Base-by-base conservation (phyloP, 108 stramenopile genomes). In the Cyclotella distinguenda region DNA sequence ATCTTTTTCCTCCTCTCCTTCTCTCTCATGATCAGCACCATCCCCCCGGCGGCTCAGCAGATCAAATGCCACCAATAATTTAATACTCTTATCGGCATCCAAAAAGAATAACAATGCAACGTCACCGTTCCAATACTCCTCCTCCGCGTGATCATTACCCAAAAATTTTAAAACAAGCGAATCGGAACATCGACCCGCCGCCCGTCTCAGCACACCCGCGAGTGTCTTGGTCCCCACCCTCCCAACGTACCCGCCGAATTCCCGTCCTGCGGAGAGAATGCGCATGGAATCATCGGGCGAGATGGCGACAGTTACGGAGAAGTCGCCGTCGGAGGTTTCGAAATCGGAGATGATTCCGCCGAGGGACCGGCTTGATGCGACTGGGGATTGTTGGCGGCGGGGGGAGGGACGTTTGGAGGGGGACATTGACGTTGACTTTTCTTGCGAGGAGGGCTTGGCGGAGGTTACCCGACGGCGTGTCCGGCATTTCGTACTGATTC, bases 261-360 rank as follows among this genome's bases (percentile, higher is more conserved):
- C 81, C 7, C 66, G 47, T 48, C 86, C 86, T 6, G 89, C 86
- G 25, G 69, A 57, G 12, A 86, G 61, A 12, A 90, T 62, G 4
- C 86, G 80, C 19, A 75, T 67, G 0, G 83, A 82, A 46, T 90
- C 86, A 10, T 70, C 67, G 32, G 72, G 85, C 39, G 71, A 74
- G 23, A 90, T 84, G 36, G 82, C 82, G 34, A 90, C 57, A 23
- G 83, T 87, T 76, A 90, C 86, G 55, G 77, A 78, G 51, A 74
- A 78, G 40, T 60, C 21, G 27, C 30, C 13, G 19, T 4, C 3
- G 25, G 34, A n/a, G 6, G 51, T 28, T 22, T 15, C 30, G 11
- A 28, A 25, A 22, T 15, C 22, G 51, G 22, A 28, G 6, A 52
- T 25, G 51, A 9, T 18, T 48, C 47, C n/a, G n/a, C n/a, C n/a